Evolutionary conservation across 306 rosid genomes (phyloP), one percentile per base, ranked within the genome.

Genomic region (Hippophae rhamnoides): DNA sequence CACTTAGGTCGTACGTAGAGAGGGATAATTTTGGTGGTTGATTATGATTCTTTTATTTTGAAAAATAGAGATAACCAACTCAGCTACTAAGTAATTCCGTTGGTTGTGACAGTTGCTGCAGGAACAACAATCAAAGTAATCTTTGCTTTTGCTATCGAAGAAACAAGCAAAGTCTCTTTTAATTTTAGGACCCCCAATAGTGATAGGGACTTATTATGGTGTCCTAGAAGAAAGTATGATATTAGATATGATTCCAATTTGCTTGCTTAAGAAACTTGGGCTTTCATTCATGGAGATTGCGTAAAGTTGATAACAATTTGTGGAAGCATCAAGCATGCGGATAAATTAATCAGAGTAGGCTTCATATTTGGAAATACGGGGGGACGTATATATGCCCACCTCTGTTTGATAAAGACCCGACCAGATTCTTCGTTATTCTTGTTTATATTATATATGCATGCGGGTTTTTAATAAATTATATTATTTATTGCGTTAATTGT

Each of bases 221-320:
- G 38, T 31, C 38, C 38, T 31, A 31, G 38, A 31, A 31, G 38
- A 31, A 31, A 31, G 38, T 31, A 31, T 10, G 47, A 31, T 12
- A 10, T 43, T 60, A 71, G 25, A 13, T 56, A 60, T 67, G 63
- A 70, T 70, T 56, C 61, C 54, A 55, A 47, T 18, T 63, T 64
- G 69, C 62, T 79, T 72, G 71, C 71, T 69, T 61, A 42, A 76
- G 78, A 77, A 77, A 77, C 78, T 62, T 18, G 31, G 43, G 51
- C 58, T 3, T 11, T 41, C 57, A 52, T 76, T 65, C 23, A 49
- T 4, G 14, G 53, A 49, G 53, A 49, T n/a, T 49, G 53, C 26
- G 68, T 65, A 69, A 62, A 79, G 55, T 56, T 18, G 60, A 73
- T 10, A 27, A 43, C 60, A 61, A 72, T 62, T 31, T 31, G 69